Conservation (phyloP, 2,329 filamentous ascomycete genomes). For the Claviceps maximensis region DNA sequence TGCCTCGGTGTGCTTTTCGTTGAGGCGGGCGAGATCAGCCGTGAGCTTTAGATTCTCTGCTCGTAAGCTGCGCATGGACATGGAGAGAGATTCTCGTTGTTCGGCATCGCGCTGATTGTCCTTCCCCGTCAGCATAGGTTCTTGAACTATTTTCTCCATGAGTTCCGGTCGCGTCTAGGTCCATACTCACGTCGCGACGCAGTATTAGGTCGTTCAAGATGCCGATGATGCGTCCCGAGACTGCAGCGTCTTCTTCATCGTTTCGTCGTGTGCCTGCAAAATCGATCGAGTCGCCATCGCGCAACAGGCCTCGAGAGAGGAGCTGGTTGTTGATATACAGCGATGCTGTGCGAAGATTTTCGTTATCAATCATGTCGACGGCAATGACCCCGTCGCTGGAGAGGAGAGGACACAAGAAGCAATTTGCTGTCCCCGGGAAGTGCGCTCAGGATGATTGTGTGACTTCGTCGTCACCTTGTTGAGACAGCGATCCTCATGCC, state of each 20-base stretch:
- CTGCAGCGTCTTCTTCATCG: conserved; percentile 40
- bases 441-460: not conserved
- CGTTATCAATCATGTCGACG: conserved; percentile 38
- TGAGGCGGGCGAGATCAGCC: conserved; percentile 48
- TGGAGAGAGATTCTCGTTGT: conserved; percentile 70
- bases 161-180: not conserved
- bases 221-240: conserved; percentile 80
- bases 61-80: conserved; percentile 63
- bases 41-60: conserved; percentile 63
- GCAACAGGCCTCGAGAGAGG: conserved; percentile 49
- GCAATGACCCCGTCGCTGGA: not conserved
- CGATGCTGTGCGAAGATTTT: conserved; percentile 53
- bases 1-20: conserved; percentile 39
- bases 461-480: not conserved
- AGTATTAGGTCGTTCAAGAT: conserved; percentile 88
- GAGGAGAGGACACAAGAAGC: not conserved
- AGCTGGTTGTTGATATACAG: conserved; percentile 63
- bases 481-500: conserved; percentile 2
- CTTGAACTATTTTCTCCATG: not conserved
- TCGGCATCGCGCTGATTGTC: conserved; percentile 65
- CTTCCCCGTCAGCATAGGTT: conserved; percentile 5
- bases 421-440: not conserved
- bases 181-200: conserved; percentile 58
- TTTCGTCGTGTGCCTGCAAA: conserved; percentile 61
- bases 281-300: conserved; percentile 63